Conservation (phyloP, 129 eudicot genomes). For the Saposhnikovia divaricata region DNA sequence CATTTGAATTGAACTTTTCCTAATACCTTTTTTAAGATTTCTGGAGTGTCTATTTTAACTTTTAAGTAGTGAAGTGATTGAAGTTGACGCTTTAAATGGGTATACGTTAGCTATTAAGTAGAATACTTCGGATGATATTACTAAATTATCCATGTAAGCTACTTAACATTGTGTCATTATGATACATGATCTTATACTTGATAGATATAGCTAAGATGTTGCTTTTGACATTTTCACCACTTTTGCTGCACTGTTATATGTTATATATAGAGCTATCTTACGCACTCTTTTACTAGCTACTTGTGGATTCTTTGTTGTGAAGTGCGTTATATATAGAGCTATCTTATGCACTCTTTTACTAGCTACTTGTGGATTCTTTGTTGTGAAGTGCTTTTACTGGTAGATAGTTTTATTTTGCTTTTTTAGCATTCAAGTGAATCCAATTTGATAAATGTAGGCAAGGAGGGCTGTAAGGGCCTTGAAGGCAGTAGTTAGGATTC, state of each 20-base stretch:
- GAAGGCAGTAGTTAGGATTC: constrained; percentile 81
- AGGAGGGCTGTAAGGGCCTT: constrained; percentile 95
- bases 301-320: not conserved
- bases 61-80: not conserved
- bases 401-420: not conserved
- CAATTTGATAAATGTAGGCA: constrained; percentile 38
- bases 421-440: not conserved
- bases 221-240: not conserved
- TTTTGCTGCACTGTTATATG: not conserved
- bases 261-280: not conserved
- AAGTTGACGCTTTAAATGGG: not conserved
- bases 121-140: no score
- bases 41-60: not conserved
- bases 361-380: not conserved
- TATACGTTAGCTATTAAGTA: not conserved
- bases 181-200: not conserved
- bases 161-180: not conserved
- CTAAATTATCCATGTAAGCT: not conserved
- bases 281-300: not conserved
- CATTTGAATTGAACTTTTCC: not conserved
- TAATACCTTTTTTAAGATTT: not conserved
- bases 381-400: not conserved
- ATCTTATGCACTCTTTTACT: not conserved
- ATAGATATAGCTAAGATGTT: not conserved
- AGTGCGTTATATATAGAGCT: not conserved